Evolutionary conservation across 2,329 filamentous ascomycete genomes (phyloP), one percentile per base, ranked within the genome.

Genomic region (Claviceps fusiformis): DNA sequence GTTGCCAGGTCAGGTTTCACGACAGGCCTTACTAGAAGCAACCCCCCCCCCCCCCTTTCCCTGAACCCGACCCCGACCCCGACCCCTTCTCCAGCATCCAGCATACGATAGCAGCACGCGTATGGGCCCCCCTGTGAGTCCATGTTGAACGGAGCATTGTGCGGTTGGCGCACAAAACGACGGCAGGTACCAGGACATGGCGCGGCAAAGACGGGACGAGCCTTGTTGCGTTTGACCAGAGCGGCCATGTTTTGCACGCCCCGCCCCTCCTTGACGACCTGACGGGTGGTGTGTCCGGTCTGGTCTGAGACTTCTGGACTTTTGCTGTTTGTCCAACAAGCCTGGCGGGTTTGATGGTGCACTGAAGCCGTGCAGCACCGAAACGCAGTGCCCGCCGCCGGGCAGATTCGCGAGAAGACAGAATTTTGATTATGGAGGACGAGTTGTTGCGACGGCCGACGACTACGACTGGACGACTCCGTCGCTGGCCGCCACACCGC

Each of bases 201-300:
- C 60, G 61, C 61, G 63, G 65, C 60, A 62, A 63, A 60, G 62
- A 65, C 66, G 66, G 66, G 66, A 68, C 59, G 65, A 67, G 63
- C 66, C 66, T 68, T 67, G 62, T 63, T 62, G 60, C 59, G 62
- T 50, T 48, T 51, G 50, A 48, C 37, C 33, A 37, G 50, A 44
- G 44, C 37, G 31, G 35, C 47, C 50, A 35, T 6, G n/a, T 45
- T 17, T 50, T 35, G 44, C 33, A 48, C 39, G 47, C 35, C 44
- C 48, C 39, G 39, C 39, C 39, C 29, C 29, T 45, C 41, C 41
- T n/a, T 43, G n/a, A n/a, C n/a, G 37, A 5, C 37, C 43, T 37
- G 48, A 39, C 31, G 48, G 46, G 6, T 31, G 46, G 46, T 44
- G n/a, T 9, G 9, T 3, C 3, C 44, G 24, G 11, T 24, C 5